Conservation (phyloP, 148 eudicot genomes). For the Vaccinium macrocarpon region DNA sequence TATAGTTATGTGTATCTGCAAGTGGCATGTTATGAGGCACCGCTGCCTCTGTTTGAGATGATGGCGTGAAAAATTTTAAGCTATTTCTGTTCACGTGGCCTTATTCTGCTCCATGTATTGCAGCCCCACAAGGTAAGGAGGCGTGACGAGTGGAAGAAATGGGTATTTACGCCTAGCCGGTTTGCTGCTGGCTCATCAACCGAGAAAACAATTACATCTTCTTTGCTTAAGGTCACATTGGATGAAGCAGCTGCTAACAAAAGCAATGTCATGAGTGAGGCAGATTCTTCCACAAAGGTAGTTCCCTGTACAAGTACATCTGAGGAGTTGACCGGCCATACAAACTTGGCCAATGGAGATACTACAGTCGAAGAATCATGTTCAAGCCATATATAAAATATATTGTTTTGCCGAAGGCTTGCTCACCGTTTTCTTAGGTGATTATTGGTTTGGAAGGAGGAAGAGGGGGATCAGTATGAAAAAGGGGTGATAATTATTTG, state of each 20-base stretch:
- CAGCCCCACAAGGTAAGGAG: constrained; percentile 47
- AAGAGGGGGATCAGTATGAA: not conserved
- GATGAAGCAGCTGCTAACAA: constrained; percentile 20
- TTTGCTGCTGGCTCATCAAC: constrained; percentile 17
- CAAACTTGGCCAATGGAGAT: constrained; percentile 20
- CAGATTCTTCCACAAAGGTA: constrained; percentile 14
- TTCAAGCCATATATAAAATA: constrained; percentile 2
- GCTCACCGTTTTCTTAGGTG: not conserved
- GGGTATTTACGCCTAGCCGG: constrained; percentile 24
- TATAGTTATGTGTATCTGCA: not conserved
- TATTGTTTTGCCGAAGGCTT: not conserved
- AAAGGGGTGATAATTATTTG: not conserved
- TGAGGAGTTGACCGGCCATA: constrained; percentile 10
- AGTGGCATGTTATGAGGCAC: not conserved
- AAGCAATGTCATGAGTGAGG: not conserved
- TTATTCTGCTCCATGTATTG: constrained; percentile 16
- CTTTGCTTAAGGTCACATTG: constrained; percentile 22
- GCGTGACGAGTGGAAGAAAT: constrained; percentile 44
- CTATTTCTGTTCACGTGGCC: not conserved
- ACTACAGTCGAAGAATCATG: not conserved
- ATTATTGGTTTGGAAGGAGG: constrained; percentile 17
- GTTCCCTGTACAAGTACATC: not conserved
- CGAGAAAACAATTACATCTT: constrained; percentile 12
- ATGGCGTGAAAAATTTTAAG: not conserved
- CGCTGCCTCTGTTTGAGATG: not conserved